Base-by-base conservation (phyloP, 139 green algal species). In the Micractinium sp. region DNA sequence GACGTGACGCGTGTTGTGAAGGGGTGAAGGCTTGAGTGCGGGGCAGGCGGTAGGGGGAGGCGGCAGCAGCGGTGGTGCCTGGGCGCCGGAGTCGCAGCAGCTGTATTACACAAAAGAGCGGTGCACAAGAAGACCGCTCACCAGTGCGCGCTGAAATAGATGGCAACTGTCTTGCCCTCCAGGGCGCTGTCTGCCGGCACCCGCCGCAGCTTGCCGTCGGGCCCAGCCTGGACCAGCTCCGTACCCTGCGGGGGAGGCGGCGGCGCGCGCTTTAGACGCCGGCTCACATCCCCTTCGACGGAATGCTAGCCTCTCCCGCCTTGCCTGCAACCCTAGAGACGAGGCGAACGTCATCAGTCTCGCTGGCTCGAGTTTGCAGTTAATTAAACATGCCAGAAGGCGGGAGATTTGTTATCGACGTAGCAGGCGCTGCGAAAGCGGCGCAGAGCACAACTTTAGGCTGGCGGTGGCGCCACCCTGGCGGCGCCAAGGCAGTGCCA, bases 61-160 rank as follows among this genome's bases (percentile, higher is more conserved):
- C n/a, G 4, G n/a, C n/a, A 79, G 13, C 19, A 71, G 63, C 63
- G 63, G 20, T 27, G 19, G 20, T 71, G 20, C 63, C 3, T 71
- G 2, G 20, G 22, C 20, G 4, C 2, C 2, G 20, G 2, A 71
- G 2, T 16, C 63, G 20, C 63, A 71, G 22, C 7, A 25, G 19
- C 14, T 4, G 14, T 2, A 3, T 27, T 12, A 71, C 63, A 35
- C 67, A n/a, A n/a, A 23, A 73, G 63, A 20, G 63, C 63, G 12
- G 3, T 79, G 73, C 73, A 41, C n/a, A 25, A 22, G n/a, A 35
- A 79, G n/a, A 33, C 67, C 25, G 22, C 41, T 69, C 47, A 89
- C 87, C 87, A 90, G 33, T 87, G 79, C 20, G 87, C 87, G 7
- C 33, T 74, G 41, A 90, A 90, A 23, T 90, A 90, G n/a, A 90